A percentile compares a stretch with the other conserved stretches of the same genome.
phyloP scores from a whole-genome alignment of 257 asterid species.

The Solanum ossicruentum region DNA sequence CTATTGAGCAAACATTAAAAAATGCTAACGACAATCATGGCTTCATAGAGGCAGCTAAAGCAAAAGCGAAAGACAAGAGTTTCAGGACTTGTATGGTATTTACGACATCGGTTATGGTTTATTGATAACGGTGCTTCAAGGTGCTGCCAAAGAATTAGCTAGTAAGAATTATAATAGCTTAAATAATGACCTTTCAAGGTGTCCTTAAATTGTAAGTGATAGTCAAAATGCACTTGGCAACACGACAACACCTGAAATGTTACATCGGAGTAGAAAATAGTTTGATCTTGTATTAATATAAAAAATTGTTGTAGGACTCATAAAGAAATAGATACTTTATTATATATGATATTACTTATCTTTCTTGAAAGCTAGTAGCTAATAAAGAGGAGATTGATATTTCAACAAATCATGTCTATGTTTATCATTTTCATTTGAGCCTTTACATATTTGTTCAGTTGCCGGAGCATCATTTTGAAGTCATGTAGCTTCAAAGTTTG shows the following conservation, averaged over 20 bases:
- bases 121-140: neutral
- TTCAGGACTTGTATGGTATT: neutral
- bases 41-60: neutral
- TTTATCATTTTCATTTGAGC: no score
- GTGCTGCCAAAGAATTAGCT: neutral
- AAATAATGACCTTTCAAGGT: neutral
- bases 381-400: neutral
- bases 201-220: neutral
- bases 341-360: neutral
- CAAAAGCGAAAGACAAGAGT: neutral
- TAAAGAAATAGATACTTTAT: neutral
- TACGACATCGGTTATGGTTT: neutral
- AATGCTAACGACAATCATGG: no score
- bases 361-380: neutral
- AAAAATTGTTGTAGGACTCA: neutral
- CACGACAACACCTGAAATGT: neutral
- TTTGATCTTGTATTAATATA: neutral
- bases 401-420: neutral
- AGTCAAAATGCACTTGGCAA: neutral
- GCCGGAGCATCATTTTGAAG: no score
- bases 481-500: no score
- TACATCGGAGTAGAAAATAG: neutral
- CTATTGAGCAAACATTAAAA: no score
- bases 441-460: no score
- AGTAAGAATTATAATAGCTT: neutral